Evolutionary conservation across 2,329 filamentous ascomycete species (phyloP), one percentile per base, ranked within the genome.

Genomic region (Lecanicillium sp.): DNA sequence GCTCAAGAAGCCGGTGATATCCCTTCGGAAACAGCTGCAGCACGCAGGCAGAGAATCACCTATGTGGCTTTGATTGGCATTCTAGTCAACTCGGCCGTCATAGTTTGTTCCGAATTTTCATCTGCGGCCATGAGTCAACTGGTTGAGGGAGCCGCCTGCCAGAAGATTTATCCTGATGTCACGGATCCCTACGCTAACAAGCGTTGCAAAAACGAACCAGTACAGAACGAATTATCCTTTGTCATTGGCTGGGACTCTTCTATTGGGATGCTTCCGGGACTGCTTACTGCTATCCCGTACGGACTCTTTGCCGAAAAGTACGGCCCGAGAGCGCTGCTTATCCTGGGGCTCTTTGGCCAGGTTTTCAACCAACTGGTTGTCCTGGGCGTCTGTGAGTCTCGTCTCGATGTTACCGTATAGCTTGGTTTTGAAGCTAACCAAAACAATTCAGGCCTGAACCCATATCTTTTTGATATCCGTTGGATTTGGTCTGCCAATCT

Each of bases 381-480:
- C 9, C 20, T 34, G 9, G n/a, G n/a, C 9, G 13, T 18, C 15
- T 19, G 9, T 34, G n/a, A 4, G 11, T 34, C n/a, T n/a, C 12
- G 12, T 22, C 32, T 15, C 12, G 8, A n/a, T n/a, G n/a, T n/a
- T n/a, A n/a, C 22, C 22, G 22, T 6, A 25, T 6, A n/a, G 29
- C 29, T 5, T 5, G 29, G 11, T 6, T n/a, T 5, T 30, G 29
- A 5, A 13, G n/a, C 12, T 30, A n/a, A 15, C 14, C 14, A 6
- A 9, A n/a, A 6, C 8, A 9, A 5, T 29, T 15, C 9, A 9
- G 29, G 12, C 6, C 14, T n/a, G 6, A 41, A 41, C n/a, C 39
- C 39, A 2, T 22, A 33, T 11, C 19, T 41, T 3, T 41, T 41
- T 32, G 27, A 41, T 8, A 30, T 22, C 4, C 11, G 32, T 13